These are phyloP conservation scores for Blastocladiella emersonii DNA, from an alignment of 371 early-diverging fungal species.

Conservation along the genomic window DNA sequence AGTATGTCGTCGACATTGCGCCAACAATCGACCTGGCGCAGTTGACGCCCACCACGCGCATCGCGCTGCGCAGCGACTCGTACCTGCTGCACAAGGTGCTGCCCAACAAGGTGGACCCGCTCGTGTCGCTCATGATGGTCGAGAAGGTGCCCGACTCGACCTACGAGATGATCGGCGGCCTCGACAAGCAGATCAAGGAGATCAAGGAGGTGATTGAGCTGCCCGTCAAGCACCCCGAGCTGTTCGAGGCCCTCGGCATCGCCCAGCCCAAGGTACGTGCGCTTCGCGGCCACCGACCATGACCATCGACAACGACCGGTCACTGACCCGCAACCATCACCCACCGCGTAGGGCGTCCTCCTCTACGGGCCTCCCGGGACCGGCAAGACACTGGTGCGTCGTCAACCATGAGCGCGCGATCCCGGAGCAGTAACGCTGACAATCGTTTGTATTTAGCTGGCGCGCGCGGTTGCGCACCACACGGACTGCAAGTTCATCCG, in stretches of 20 bases:
- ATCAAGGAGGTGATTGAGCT: constrained; percentile 99
- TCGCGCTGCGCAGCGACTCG: constrained; percentile 92
- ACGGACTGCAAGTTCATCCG: constrained; percentile 99
- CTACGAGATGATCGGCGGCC: constrained; percentile 99
- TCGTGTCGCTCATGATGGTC: constrained; percentile 98
- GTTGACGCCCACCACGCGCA: constrained; percentile 90
- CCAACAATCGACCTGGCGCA: constrained; percentile 78
- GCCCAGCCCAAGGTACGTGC: constrained; percentile 86
- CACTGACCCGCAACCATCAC: not conserved
- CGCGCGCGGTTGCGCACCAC: constrained; percentile 99
- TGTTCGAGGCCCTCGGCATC: constrained; percentile 98
- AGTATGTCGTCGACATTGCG: constrained; percentile 94
- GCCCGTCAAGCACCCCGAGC: constrained; percentile 98
- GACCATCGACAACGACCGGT: not conserved
- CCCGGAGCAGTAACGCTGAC: too few species aligned
- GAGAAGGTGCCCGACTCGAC: constrained; percentile 99
- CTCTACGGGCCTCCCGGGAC: constrained; percentile 98
- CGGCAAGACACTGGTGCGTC: constrained; percentile 99
- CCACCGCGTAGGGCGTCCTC: constrained; percentile 59
- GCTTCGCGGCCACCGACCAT: too few species aligned
- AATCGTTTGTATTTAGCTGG: too few species aligned
- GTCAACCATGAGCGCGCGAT: too few species aligned
- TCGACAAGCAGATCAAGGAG: constrained; percentile 99
- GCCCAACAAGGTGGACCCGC: constrained; percentile 90
- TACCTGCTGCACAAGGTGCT: constrained; percentile 77